phyloP scores from a whole-genome alignment of 441 rosid genomes.

The Cnidoscolus chayamansa region DNA sequence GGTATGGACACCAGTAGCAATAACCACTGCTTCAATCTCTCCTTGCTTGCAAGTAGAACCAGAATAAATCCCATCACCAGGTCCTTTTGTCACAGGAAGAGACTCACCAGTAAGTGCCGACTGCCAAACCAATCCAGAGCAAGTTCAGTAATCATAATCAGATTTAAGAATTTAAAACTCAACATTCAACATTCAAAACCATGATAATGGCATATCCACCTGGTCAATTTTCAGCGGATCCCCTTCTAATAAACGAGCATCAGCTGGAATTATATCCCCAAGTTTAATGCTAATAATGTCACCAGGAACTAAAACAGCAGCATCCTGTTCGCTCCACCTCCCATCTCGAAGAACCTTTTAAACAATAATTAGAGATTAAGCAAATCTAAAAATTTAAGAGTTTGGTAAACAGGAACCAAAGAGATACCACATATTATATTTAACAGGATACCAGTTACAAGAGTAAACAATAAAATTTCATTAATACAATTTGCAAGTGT shows the following conservation, averaged over 20 bases:
- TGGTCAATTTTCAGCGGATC: slow-evolving; percentile 92
- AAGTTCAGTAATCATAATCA: slow-evolving; percentile 1
- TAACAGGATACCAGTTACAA: too few relatives aligned
- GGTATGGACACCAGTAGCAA: slow-evolving; percentile 93
- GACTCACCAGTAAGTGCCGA: slow-evolving; percentile 97
- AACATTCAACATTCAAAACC: neutral
- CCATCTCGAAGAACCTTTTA: slow-evolving; percentile 88
- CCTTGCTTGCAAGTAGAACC: slow-evolving; percentile 98
- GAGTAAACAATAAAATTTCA: neutral
- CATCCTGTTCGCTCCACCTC: slow-evolving; percentile 87
- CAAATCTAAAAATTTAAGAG: neutral
- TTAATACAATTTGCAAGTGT: neutral
- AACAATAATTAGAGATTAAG: slow-evolving; percentile 22
- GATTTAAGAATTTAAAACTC: slow-evolving; percentile 10
- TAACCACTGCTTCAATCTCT: slow-evolving; percentile 89
- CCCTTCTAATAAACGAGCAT: slow-evolving; percentile 89
- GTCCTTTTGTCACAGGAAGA: slow-evolving; percentile 90
- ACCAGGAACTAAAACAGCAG: slow-evolving; percentile 82
- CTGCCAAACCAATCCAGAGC: slow-evolving; percentile 35
- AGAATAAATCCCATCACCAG: slow-evolving; percentile 92
- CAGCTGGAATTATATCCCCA: slow-evolving; percentile 91
- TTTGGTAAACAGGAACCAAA: neutral
- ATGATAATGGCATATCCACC: slow-evolving; percentile 35
- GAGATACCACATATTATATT: too few relatives aligned
- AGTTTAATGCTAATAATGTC: slow-evolving; percentile 83